These are phyloP conservation scores for Friedmanniomyces endolithicus DNA, from an alignment of 495 filamentous ascomycete genomes.

Conservation along the genomic window DNA sequence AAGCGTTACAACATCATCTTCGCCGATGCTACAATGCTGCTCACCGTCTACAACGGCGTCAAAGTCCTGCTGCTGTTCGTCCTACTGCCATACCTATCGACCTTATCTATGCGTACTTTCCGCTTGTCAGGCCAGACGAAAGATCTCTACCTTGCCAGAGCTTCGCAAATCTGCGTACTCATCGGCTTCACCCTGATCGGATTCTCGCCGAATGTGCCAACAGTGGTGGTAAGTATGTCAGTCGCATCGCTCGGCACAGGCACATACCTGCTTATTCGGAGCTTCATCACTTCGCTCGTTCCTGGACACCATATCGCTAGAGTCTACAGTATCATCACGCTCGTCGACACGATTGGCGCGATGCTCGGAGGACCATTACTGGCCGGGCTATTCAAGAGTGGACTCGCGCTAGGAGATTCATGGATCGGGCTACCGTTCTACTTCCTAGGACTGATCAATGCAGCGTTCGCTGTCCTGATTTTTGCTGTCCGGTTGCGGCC, in stretches of 20 bases:
- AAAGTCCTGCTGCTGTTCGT: slow-evolving; percentile 41
- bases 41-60: slow-evolving; percentile 39
- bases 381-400: slow-evolving; percentile 42
- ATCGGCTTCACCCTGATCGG: slow-evolving; percentile 41
- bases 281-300: slow-evolving; percentile 42
- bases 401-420: slow-evolving; percentile 36
- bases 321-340: slow-evolving; percentile 44
- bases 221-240: slow-evolving; percentile 9
- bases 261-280: slow-evolving; percentile 25
- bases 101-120: slow-evolving; percentile 25
- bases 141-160: slow-evolving; percentile 41
- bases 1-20: slow-evolving; percentile 44
- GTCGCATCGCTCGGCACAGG: slow-evolving; percentile 15
- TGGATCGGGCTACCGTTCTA: slow-evolving; percentile 31
- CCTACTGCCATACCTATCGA: slow-evolving; percentile 36
- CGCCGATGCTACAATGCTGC: slow-evolving; percentile 42
- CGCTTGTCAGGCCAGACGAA: slow-evolving; percentile 34
- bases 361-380: slow-evolving; percentile 42
- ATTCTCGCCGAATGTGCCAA: slow-evolving; percentile 15
- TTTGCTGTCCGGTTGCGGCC: slow-evolving; percentile 5
- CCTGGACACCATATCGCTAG: slow-evolving; percentile 42
- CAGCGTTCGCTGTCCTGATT: slow-evolving; percentile 1
- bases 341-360: slow-evolving; percentile 43
- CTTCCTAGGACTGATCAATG: slow-evolving; percentile 1
- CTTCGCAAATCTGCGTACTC: slow-evolving; percentile 38